Evolutionary conservation across 1,139 yeast species (phyloP).

Genomic region (Saccharomyces hybrid): DNA sequence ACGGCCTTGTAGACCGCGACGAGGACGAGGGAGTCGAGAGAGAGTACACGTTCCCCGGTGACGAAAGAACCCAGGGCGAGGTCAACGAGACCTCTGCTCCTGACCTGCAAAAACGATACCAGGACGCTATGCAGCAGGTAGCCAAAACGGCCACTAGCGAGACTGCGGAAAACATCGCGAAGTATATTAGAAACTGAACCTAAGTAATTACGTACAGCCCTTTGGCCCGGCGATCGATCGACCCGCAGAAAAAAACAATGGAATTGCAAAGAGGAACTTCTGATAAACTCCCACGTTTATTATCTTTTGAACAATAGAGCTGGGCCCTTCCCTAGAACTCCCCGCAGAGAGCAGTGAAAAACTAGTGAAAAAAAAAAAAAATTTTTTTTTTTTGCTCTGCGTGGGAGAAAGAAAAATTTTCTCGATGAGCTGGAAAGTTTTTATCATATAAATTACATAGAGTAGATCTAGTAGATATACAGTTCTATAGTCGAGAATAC

Average conservation of each 20-base stretch:
- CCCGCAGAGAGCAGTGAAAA: background rate
- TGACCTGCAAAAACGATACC: conserved; percentile 62
- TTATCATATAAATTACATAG: background rate
- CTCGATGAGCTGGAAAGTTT: background rate
- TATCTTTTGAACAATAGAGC: background rate
- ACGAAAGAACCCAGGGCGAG: conserved; percentile 51
- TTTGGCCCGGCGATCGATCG: background rate
- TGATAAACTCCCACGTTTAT: background rate
- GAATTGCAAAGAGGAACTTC: background rate
- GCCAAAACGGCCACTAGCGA: conserved; percentile 54
- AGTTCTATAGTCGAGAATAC: too few relatives aligned
- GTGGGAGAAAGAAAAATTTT: background rate
- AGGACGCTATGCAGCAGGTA: conserved; percentile 60
- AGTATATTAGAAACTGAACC: conserved; percentile 42
- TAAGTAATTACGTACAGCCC: background rate
- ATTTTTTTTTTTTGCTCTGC: background rate
- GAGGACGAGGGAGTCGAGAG: conserved; percentile 49
- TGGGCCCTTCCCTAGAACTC: background rate
- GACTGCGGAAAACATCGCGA: conserved; percentile 66
- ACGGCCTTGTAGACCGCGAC: conserved; percentile 58
- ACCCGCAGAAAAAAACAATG: background rate
- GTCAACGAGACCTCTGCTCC: conserved; percentile 42
- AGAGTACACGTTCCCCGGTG: conserved; percentile 73
- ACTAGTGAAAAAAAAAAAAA: background rate
- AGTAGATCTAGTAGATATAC: background rate